These are phyloP conservation scores for Isatis tinctoria DNA, from an alignment of 345 rosid genomes.

Conservation along the genomic window DNA sequence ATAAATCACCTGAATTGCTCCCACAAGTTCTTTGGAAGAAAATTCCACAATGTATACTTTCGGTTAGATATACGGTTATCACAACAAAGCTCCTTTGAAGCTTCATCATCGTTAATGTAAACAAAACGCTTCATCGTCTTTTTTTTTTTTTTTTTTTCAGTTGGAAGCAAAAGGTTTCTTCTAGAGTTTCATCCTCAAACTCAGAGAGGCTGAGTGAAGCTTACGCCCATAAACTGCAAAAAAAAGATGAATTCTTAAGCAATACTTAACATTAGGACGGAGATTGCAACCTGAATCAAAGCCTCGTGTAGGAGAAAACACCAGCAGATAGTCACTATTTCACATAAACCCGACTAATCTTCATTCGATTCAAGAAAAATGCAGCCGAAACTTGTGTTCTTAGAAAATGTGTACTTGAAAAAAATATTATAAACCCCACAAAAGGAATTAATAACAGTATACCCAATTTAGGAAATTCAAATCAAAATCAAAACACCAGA, in stretches of 20 bases:
- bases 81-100: conserved; percentile 63
- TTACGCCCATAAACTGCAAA: conserved; percentile 7
- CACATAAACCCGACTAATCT: not conserved
- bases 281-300: no score
- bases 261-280: not conserved
- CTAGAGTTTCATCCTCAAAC: conserved; percentile 28
- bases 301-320: no score
- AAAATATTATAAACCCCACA: no score
- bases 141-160: not conserved
- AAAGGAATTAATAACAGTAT: not conserved
- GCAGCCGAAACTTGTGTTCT: not conserved
- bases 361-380: no score
- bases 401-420: not conserved
- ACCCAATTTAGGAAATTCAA: not conserved
- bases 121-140: conserved; percentile 80
- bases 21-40: conserved; percentile 85
- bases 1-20: conserved; percentile 86
- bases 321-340: conserved; percentile 2
- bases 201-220: not conserved
- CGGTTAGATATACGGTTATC: conserved; percentile 88
- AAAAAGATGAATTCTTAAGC: not conserved
- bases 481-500: not conserved
- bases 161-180: conserved; percentile 23
- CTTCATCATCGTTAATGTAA: conserved; percentile 77
- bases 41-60: conserved; percentile 81